Evolutionary conservation across 202 grass and related monocot species (phyloP).

Genomic region (Panicum hallii): DNA sequence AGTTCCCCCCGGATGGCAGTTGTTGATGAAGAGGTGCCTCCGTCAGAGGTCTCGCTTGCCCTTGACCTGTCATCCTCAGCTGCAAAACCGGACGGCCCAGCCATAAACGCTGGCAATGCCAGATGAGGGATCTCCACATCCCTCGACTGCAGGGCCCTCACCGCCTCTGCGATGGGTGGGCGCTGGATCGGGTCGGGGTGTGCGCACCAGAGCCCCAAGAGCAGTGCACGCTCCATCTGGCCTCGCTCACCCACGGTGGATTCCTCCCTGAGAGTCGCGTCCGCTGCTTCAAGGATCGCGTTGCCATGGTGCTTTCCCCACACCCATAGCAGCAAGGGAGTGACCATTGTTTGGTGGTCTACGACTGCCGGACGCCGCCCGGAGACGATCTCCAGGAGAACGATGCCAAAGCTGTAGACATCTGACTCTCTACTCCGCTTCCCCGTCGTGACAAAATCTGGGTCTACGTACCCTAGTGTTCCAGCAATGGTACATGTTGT

Average conservation of each 20-base stretch:
- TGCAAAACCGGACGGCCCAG: not conserved
- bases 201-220: not conserved
- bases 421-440: not conserved
- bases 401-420: slow-evolving; percentile 1
- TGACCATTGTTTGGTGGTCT: not conserved
- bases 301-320: not conserved
- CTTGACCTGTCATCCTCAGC: not conserved
- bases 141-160: not conserved
- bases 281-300: not conserved
- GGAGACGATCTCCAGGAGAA: too few relatives aligned
- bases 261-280: not conserved
- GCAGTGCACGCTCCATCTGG: not conserved
- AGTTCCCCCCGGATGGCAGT: not conserved
- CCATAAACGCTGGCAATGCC: not conserved
- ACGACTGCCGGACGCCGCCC: not conserved
- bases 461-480: not conserved
- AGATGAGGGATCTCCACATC: not conserved
- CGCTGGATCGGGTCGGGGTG: not conserved
- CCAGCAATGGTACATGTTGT: not conserved
- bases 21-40: not conserved
- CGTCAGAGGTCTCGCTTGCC: not conserved
- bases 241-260: not conserved
- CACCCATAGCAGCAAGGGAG: not conserved
- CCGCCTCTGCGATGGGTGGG: not conserved
- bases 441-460: not conserved